phyloP scores from a whole-genome alignment of 768 basidiomycete genomes.

The Mrakia gelida region DNA sequence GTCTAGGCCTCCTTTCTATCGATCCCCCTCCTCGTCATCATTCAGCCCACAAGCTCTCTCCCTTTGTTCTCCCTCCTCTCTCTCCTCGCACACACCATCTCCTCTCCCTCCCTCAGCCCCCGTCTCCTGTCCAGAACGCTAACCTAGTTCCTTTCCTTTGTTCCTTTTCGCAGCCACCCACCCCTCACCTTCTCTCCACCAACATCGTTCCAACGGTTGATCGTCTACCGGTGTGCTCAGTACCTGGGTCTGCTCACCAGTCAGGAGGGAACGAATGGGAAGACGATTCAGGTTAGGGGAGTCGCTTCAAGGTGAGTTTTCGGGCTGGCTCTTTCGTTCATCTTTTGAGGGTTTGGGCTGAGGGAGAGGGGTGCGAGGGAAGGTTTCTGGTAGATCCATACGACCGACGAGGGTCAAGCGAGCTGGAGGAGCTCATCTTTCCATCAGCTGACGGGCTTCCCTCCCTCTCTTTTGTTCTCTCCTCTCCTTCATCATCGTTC shows the following conservation, averaged over 20 bases:
- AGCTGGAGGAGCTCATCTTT: not conserved
- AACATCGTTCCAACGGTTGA: conserved; percentile 28
- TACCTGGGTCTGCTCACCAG: conserved; percentile 29
- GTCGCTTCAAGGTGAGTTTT: not conserved
- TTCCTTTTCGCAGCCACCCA: conserved; percentile 12
- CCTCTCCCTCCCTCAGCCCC: not conserved
- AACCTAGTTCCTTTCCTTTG: not conserved
- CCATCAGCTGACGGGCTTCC: not conserved
- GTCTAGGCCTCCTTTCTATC: not conserved
- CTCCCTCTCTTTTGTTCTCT: too few species aligned
- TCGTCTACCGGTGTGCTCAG: conserved; percentile 32
- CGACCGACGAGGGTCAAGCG: too few species aligned
- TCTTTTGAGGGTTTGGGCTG: not conserved
- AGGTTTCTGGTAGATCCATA: not conserved
- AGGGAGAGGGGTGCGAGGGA: not conserved
- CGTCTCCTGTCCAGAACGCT: not conserved
- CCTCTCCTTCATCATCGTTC: not conserved
- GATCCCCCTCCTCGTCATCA: not conserved
- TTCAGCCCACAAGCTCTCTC: not conserved
- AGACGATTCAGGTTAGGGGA: conserved; percentile 24
- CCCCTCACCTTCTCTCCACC: conserved; percentile 23
- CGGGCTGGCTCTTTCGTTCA: too few species aligned
- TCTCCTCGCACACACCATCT: not conserved
- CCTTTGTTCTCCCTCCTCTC: not conserved
- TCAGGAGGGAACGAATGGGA: conserved; percentile 16